phyloP scores from a whole-genome alignment of 1,139 yeast genomes.

The Pichia sp. region DNA sequence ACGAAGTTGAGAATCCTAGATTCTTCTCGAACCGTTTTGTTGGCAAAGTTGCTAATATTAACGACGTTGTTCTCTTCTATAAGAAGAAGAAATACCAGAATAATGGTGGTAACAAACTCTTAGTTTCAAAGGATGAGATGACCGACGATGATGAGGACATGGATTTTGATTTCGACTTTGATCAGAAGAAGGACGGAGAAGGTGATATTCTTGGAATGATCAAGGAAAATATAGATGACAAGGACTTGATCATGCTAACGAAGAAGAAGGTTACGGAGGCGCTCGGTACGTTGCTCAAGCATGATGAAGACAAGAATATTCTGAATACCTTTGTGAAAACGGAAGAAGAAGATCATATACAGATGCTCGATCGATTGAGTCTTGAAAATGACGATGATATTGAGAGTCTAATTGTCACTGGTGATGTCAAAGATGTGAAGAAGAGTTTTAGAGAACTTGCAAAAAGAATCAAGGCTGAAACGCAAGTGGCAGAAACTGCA shows the following conservation, averaged over 20 bases:
- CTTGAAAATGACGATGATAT: conserved; percentile 17
- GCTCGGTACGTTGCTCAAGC: conserved; percentile 60
- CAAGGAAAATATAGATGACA: conserved; percentile 51
- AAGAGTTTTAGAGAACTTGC: conserved; percentile 26
- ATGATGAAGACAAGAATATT: conserved; percentile 61
- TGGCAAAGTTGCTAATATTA: conserved; percentile 83
- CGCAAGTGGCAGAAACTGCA: conserved; percentile 4
- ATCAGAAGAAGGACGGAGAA: conserved; percentile 5
- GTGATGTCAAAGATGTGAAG: conserved; percentile 18
- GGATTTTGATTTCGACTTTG: conserved; percentile 29
- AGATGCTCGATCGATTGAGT: conserved; percentile 42
- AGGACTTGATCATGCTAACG: conserved; percentile 64
- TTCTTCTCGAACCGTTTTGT: conserved; percentile 86
- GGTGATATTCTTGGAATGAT: conserved; percentile 54
- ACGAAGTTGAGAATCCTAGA: conserved; percentile 84
- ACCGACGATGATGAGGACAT: conserved; percentile 24
- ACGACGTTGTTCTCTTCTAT: conserved; percentile 73
- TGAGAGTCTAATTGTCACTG: conserved; percentile 8
- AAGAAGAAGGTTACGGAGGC: conserved; percentile 74
- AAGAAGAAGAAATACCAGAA: conserved; percentile 33
- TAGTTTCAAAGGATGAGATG: not conserved
- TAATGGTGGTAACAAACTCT: conserved; percentile 8
- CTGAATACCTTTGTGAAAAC: conserved; percentile 61
- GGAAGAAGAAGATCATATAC: conserved; percentile 58
- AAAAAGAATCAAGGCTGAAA: conserved; percentile 22